These are phyloP conservation scores for Diaporthe eres DNA, from an alignment of 2,329 filamentous ascomycete species.

Conservation along the genomic window DNA sequence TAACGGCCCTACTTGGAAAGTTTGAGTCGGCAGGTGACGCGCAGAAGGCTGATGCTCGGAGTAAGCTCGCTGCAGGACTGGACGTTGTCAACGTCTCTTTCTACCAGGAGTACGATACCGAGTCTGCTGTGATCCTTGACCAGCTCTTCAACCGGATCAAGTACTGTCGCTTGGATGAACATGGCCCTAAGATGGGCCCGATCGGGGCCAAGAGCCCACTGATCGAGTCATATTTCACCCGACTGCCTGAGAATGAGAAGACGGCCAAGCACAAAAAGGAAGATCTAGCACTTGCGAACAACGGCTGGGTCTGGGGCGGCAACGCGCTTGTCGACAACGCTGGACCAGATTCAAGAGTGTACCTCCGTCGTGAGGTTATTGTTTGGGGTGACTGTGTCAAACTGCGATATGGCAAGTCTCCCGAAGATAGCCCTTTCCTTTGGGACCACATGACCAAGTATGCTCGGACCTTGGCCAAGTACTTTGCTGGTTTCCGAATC, in stretches of 20 bases:
- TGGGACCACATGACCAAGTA: conserved; percentile 98
- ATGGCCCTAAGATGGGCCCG: conserved; percentile 88
- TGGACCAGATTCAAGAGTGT: conserved; percentile 89
- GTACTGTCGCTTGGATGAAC: conserved; percentile 91
- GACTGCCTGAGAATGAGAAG: conserved; percentile 82
- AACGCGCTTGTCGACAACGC: conserved; percentile 96
- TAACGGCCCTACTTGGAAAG: conserved; percentile 78
- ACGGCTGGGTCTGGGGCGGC: conserved; percentile 99
- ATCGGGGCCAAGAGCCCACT: conserved; percentile 84
- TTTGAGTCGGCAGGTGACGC: conserved; percentile 65
- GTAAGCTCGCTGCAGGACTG: conserved; percentile 74
- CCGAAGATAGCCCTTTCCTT: conserved; percentile 89
- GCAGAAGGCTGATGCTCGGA: conserved; percentile 61
- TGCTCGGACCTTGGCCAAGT: conserved; percentile 91
- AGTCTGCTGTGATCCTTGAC: conserved; percentile 86
- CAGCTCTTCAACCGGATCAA: conserved; percentile 96
- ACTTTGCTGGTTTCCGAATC: conserved; percentile 95
- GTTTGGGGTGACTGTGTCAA: conserved; percentile 99
- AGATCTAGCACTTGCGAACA: conserved; percentile 89
- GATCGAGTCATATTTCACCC: conserved; percentile 95
- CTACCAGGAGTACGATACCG: conserved; percentile 92
- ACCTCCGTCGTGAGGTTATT: conserved; percentile 95
- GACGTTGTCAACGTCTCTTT: conserved; percentile 89
- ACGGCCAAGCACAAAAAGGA: conserved; percentile 83
- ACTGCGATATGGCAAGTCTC: conserved; percentile 85